Evolutionary conservation across 306 rosid species (phyloP), one percentile per base, ranked within the genome.

Genomic region (Citrullus mucosospermus): DNA sequence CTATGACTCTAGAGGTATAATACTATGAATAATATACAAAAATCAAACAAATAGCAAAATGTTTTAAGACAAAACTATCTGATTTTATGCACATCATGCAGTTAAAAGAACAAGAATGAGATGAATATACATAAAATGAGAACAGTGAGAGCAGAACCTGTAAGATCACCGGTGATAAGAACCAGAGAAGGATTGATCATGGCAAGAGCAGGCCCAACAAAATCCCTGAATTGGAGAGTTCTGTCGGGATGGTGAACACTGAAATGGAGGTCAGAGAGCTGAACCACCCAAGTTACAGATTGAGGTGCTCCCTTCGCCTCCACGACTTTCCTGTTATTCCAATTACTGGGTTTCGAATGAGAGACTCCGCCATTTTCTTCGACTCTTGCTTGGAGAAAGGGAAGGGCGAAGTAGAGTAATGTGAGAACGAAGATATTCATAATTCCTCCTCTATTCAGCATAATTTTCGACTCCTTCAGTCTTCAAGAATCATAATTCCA

Each of bases 221-320:
- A 39, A 8, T 79, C 6, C 18, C 80, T 60, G 84, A 95, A 95
- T 43, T 89, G 85, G n/a, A 57, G 56, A 20, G 97, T 97, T 86
- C 98, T 81, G 28, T 91, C 83, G 4, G 98, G 96, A 70, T 95
- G 88, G 86, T 95, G 96, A 70, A 88, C 89, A 80, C 98, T 95
- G 88, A 95, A 92, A 84, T 95, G 98, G 78, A 95, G 96, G 90
- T 95, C 97, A 56, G 98, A 92, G 50, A 95, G 91, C 88, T 95
- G 98, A 88, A 95, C 96, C 71, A 82, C 81, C 98, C 98, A 95
- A 66, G 92, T 78, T 59, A 92, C 86, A 15, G 95, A 92, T 82
- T 88, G 90, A 1, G 90, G 85, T 36, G 69, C 85, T 78, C 89
- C 93, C n/a, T 85, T 83, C 16, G 77, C 74, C 66, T 78, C 68